Conservation (phyloP, 176 grass and related monocot species). For the Panicum miliaceum region DNA sequence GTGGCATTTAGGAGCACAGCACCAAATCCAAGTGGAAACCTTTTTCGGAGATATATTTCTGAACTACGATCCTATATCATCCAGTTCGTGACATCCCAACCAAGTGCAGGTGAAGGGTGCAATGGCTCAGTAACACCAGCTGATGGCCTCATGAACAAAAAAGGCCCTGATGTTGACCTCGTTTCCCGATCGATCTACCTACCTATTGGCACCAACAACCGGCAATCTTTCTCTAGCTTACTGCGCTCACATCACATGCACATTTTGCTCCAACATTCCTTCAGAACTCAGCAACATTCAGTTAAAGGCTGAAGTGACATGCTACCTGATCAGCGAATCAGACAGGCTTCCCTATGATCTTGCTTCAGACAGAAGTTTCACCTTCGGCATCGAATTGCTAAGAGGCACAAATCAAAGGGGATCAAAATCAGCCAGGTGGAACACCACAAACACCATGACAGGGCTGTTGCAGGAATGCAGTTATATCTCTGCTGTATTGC, state of each 20-base stretch:
- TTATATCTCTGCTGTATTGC: background rate
- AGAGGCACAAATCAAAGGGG: background rate
- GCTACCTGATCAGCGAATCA: background rate
- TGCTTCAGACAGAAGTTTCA: conserved; percentile 24
- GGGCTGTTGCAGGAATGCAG: background rate
- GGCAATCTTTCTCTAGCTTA: conserved; percentile 27
- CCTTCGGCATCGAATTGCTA: background rate
- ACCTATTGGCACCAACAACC: conserved; percentile 18
- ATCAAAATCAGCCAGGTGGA: background rate
- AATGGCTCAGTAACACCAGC: background rate
- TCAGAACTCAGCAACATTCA: conserved; percentile 19
- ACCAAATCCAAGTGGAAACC: background rate
- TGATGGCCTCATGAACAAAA: background rate
- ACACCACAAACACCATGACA: conserved; percentile 1
- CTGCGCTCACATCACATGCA: conserved; percentile 9
- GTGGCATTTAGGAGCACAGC: background rate
- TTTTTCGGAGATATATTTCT: background rate
- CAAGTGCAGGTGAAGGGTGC: background rate
- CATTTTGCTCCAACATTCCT: conserved; percentile 31
- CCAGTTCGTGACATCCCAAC: conserved; percentile 3
- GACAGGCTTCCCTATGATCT: conserved; percentile 15
- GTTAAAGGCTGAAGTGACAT: conserved; percentile 25
- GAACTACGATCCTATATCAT: background rate
- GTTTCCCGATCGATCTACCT: background rate
- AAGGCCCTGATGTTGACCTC: conserved; percentile 12